Base-by-base conservation (phyloP, 306 rosid species). In the Canavalia ensiformis region DNA sequence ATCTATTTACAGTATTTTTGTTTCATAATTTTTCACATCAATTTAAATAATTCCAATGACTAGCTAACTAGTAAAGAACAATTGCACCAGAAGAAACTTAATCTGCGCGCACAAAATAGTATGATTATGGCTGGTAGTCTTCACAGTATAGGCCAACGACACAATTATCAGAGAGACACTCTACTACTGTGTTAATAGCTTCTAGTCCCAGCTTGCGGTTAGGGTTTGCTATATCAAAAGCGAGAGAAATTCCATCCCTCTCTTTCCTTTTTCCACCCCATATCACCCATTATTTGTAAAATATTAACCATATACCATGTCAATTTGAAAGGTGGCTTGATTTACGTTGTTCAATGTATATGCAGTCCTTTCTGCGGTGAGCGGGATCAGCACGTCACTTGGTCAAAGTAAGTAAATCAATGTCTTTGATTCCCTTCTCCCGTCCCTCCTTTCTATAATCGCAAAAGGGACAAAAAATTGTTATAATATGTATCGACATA, bases 351-450 rank as follows among this genome's bases (percentile, higher is more conserved):
- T 65, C 25, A 65, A 60, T 72, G 4, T 31, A 63, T 25, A 1
- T 84, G 84, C 85, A 87, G 97, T 92, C 5, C 91, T 94, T 50
- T 92, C 97, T 50, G 97, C 95, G 0, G 95, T 94, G 10, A 86
- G 97, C 10, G 95, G 98, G 51, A 92, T 94, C 86, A 77, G 88
- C 66, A 7, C 25, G 1, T 86, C 95, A 0, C 68, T 94, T 0
- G 97, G 97, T 57, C 86, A 82, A 90, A 82, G 97, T 91, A 85
- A 7, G 54, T 30, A 8, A 7, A 44, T 11, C 2, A 55, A 33
- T 34, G 47, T 30, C 6, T 45, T 31, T 4, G 0, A 1, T 28
- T 52, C 1, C 6, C 2, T 4, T 18, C 25, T 18, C 25, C 25
- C 25, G 25, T 1, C 2, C 11, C 5, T 2, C 41, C 6, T 29